These are phyloP conservation scores for Leishmania major DNA, from an alignment of 208 protist genomes.

Conservation along the genomic window DNA sequence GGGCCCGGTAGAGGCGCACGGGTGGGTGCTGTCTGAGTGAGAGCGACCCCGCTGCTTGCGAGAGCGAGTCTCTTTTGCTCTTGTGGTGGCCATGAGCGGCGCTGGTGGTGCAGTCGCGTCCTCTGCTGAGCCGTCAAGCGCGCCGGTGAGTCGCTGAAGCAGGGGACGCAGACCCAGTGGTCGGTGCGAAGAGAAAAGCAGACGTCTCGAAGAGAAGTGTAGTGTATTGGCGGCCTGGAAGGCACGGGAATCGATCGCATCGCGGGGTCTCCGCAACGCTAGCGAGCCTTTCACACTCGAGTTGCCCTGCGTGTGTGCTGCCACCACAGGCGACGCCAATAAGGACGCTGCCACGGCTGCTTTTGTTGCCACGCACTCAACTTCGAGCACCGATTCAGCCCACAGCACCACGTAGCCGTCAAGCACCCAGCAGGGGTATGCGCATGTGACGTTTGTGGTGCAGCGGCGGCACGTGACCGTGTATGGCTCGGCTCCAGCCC, in stretches of 20 bases:
- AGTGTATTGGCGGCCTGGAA: background rate
- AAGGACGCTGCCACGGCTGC: background rate
- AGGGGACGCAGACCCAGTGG: conserved; percentile 10
- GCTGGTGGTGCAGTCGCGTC: background rate
- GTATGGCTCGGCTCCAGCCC: conserved; percentile 1
- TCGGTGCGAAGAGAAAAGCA: background rate
- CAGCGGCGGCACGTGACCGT: conserved; percentile 29
- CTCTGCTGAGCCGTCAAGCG: background rate
- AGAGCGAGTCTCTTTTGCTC: background rate
- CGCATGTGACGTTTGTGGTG: conserved; percentile 38
- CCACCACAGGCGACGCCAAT: no score
- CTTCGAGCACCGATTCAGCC: conserved; percentile 47
- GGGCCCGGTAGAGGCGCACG: background rate
- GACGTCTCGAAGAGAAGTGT: background rate
- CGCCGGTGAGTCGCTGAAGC: background rate
- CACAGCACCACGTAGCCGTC: conserved; percentile 57
- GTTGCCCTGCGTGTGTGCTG: background rate
- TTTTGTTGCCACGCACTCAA: conserved; percentile 7
- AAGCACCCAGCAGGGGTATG: conserved; percentile 39
- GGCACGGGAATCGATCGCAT: background rate
- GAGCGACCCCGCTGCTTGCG: background rate
- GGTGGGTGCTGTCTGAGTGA: background rate
- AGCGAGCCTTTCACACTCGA: background rate
- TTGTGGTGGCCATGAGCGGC: background rate
- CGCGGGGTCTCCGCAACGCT: background rate